A percentile compares a stretch with the other conserved stretches of the same genome.
phyloP scores from a whole-genome alignment of 1,284 basidiomycete species.

The Porphyrellus sp. region DNA sequence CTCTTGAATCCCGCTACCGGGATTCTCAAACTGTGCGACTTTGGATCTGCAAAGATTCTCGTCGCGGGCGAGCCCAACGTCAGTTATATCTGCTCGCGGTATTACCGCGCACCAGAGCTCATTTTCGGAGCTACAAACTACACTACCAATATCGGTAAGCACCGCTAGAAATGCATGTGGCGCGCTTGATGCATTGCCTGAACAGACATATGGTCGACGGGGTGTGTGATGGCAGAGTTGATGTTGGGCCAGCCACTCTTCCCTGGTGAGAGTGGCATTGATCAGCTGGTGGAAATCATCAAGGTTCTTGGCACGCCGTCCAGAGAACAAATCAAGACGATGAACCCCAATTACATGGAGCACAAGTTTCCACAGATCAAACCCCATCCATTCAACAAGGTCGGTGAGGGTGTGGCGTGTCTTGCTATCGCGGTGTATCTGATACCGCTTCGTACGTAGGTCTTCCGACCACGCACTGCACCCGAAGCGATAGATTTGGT shows the following conservation, averaged over 20 bases:
- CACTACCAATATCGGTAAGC: slow-evolving; percentile 97
- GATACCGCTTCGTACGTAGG: slow-evolving; percentile 54
- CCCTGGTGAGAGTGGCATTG: slow-evolving; percentile 99
- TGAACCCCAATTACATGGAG: slow-evolving; percentile 99
- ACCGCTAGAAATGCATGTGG: background rate
- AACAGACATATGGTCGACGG: slow-evolving; percentile 98
- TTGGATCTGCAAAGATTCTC: slow-evolving; percentile 98
- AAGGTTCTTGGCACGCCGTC: slow-evolving; percentile 98
- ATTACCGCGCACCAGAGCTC: slow-evolving; percentile 98
- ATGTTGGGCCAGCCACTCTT: slow-evolving; percentile 99
- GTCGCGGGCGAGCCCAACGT: slow-evolving; percentile 98
- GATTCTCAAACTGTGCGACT: slow-evolving; percentile 97
- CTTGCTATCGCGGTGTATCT: slow-evolving; percentile 4
- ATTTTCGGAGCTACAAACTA: slow-evolving; percentile 99
- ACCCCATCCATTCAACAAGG: slow-evolving; percentile 93
- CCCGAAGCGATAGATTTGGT: slow-evolving; percentile 97
- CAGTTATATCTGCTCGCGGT: slow-evolving; percentile 99
- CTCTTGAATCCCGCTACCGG: slow-evolving; percentile 96
- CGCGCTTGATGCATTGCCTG: slow-evolving; percentile 6
- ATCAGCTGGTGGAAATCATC: slow-evolving; percentile 99
- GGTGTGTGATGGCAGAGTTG: slow-evolving; percentile 99
- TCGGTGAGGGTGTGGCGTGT: slow-evolving; percentile 30
- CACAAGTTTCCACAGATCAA: slow-evolving; percentile 99
- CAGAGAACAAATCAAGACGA: slow-evolving; percentile 99
- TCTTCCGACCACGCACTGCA: slow-evolving; percentile 96